Percentiles rank a stretch among this genome's conserved stretches.
phyloP scores from a whole-genome alignment of 1,139 yeast genomes.

The Saccharomyces hybrid region DNA sequence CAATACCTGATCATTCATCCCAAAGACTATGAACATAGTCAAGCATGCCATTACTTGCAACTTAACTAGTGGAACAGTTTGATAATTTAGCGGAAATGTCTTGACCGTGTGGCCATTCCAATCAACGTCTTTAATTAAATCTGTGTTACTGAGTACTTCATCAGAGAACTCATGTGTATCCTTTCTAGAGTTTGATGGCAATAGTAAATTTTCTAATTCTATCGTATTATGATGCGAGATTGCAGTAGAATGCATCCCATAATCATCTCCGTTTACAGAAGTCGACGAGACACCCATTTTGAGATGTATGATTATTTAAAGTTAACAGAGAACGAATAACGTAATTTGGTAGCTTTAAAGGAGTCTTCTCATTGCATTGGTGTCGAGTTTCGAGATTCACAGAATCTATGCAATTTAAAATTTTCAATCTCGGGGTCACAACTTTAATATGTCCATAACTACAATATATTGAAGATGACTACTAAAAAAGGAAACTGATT shows the following conservation, averaged over 20 bases:
- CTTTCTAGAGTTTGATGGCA: not conserved
- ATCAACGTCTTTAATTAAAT: constrained; percentile 11
- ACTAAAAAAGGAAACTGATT: not conserved
- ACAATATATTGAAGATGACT: not conserved
- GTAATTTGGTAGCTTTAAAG: not conserved
- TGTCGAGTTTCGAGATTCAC: no score
- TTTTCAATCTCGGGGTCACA: not conserved
- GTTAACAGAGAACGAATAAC: no score
- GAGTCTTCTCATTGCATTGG: no score
- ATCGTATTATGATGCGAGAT: not conserved
- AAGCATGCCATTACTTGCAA: constrained; percentile 24
- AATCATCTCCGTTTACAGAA: not conserved
- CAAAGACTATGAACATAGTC: constrained; percentile 27
- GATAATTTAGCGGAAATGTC: constrained; percentile 25
- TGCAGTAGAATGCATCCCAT: not conserved
- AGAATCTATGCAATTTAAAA: not conserved
- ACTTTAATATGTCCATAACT: not conserved
- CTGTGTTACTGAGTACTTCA: not conserved
- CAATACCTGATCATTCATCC: constrained; percentile 29
- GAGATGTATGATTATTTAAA: not conserved
- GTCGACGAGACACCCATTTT: not conserved
- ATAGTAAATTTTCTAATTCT: not conserved
- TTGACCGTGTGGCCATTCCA: constrained; percentile 25
- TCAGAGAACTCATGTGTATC: not conserved
- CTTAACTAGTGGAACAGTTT: constrained; percentile 20